Percentiles rank a stretch among this genome's conserved stretches.
Evolutionary conservation across 2,329 filamentous ascomycete species (phyloP).

Genomic region (Aspergillus sp.): DNA sequence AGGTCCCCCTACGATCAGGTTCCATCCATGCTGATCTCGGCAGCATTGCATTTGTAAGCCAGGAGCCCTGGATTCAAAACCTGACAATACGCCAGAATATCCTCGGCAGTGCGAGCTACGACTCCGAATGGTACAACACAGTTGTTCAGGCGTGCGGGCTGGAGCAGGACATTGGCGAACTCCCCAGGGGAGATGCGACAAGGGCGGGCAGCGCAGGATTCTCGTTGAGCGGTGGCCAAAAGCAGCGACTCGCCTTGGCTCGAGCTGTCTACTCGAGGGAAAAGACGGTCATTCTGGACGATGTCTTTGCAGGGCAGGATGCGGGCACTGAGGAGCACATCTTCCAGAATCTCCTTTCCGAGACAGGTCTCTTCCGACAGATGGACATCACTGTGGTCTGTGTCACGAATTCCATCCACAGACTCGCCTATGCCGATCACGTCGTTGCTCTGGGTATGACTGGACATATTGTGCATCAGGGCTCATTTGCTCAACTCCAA

Average conservation of each 20-base stretch:
- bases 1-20: slow-evolving; percentile 19
- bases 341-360: not conserved
- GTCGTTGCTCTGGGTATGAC: not conserved
- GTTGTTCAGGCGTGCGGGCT: slow-evolving; percentile 32
- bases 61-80: slow-evolving; percentile 26
- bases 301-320: slow-evolving; percentile 2
- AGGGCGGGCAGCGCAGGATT: slow-evolving; percentile 30
- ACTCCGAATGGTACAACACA: slow-evolving; percentile 31
- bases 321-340: not conserved
- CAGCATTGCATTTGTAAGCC: slow-evolving; percentile 18
- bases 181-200: slow-evolving; percentile 28
- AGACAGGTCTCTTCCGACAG: not conserved
- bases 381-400: not conserved
- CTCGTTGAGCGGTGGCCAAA: slow-evolving; percentile 35
- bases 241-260: slow-evolving; percentile 19
- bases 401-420: slow-evolving; percentile 1
- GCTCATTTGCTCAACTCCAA: not conserved
- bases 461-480: not conserved
- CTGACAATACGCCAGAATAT: slow-evolving; percentile 26
- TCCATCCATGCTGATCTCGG: slow-evolving; percentile 2
- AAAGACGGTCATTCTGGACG: not conserved
- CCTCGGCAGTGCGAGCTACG: slow-evolving; percentile 23
- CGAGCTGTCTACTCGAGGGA: not conserved
- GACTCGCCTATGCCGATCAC: not conserved
- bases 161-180: slow-evolving; percentile 26